These are phyloP conservation scores for Tranzscheliella williamsii DNA, from an alignment of 1,284 basidiomycete genomes.

Conservation along the genomic window DNA sequence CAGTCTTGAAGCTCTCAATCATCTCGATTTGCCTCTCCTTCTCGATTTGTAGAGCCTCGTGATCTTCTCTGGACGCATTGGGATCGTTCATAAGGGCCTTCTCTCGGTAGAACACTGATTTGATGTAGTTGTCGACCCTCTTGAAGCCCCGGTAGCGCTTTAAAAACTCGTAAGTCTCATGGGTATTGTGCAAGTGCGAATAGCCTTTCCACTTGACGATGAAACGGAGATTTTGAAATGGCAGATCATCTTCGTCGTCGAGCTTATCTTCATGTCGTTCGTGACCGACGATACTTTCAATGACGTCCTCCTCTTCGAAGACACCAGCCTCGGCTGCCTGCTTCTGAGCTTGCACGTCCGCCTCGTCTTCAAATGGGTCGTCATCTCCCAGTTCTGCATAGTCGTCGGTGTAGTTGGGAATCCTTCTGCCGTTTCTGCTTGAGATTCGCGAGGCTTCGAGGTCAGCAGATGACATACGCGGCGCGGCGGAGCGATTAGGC, in stretches of 20 bases:
- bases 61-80: slow-evolving; percentile 80
- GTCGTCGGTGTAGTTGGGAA: slow-evolving; percentile 61
- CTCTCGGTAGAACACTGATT: slow-evolving; percentile 72
- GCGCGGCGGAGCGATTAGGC: slow-evolving; percentile 15
- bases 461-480: slow-evolving; percentile 28
- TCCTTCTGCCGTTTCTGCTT: slow-evolving; percentile 46
- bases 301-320: slow-evolving; percentile 59
- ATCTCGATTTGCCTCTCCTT: slow-evolving; percentile 87
- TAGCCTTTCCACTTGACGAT: slow-evolving; percentile 64
- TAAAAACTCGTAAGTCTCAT: slow-evolving; percentile 92
- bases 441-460: slow-evolving; percentile 49
- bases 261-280: slow-evolving; percentile 56
- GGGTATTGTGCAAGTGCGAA: slow-evolving; percentile 74
- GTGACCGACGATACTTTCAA: slow-evolving; percentile 63
- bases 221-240: slow-evolving; percentile 62
- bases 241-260: slow-evolving; percentile 61
- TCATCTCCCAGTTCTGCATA: slow-evolving; percentile 54
- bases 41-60: slow-evolving; percentile 77
- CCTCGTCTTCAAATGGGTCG: slow-evolving; percentile 57
- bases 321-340: slow-evolving; percentile 14
- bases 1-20: slow-evolving; percentile 84
- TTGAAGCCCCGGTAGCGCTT: slow-evolving; percentile 86
- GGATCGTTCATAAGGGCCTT: slow-evolving; percentile 72
- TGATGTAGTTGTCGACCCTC: slow-evolving; percentile 98
- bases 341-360: slow-evolving; percentile 33